Percentiles rank a stretch among this genome's conserved stretches.
Conservation (phyloP, 352 stramenopile genomes). For the Pythium monospermum region DNA sequence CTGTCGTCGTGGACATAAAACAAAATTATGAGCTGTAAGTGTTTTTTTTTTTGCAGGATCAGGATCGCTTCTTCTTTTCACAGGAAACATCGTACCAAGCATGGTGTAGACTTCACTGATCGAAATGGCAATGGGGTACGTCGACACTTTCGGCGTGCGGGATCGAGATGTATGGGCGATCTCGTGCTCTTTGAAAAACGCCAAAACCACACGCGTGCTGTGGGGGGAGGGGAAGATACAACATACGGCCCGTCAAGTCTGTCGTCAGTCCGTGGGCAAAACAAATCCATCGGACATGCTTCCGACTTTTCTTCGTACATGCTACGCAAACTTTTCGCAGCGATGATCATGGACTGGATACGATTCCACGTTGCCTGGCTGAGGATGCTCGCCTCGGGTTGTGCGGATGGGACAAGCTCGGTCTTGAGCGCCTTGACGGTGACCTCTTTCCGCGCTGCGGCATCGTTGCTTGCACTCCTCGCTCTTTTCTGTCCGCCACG, state of each 20-base stretch:
- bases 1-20: conserved; percentile 20
- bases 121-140: conserved; percentile 45
- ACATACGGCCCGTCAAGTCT: background rate
- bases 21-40: background rate
- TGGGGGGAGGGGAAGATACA: background rate
- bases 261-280: background rate
- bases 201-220: conserved; percentile 46
- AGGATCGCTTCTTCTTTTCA: background rate
- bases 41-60: background rate
- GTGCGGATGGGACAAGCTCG: background rate
- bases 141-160: background rate
- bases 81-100: conserved; percentile 49
- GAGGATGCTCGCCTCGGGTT: conserved; percentile 6
- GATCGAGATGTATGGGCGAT: conserved; percentile 18
- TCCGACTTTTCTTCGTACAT: conserved; percentile 17
- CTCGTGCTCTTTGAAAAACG: conserved; percentile 69
- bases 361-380: conserved; percentile 7
- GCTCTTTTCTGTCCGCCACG: background rate
- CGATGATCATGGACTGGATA: conserved; percentile 8
- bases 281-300: too few species aligned
- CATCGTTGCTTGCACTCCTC: background rate
- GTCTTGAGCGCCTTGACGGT: background rate
- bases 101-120: conserved; percentile 64
- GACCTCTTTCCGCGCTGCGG: background rate
- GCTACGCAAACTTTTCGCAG: conserved; percentile 9